phyloP scores from a whole-genome alignment of 805 yeast genomes.

The Blastobotrys robertii region DNA sequence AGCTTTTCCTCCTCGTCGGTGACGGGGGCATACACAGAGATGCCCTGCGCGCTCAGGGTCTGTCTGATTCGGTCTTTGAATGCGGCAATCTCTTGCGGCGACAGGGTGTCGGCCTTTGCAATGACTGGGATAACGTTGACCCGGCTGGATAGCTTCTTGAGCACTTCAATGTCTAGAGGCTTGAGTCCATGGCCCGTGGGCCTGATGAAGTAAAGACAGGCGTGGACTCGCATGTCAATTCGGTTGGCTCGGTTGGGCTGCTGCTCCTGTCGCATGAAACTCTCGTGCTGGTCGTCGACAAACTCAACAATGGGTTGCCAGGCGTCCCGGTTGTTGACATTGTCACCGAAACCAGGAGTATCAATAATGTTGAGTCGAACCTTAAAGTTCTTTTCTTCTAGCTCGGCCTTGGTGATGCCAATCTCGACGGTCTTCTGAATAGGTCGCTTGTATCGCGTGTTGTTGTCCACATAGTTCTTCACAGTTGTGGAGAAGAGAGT shows the following conservation, averaged over 20 bases:
- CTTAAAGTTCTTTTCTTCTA: constrained; percentile 51
- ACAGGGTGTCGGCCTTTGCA: constrained; percentile 70
- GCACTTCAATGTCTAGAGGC: constrained; percentile 60
- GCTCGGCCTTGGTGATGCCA: constrained; percentile 35
- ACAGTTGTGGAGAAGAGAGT: constrained; percentile 55
- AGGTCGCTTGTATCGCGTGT: constrained; percentile 29
- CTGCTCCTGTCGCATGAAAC: constrained; percentile 62
- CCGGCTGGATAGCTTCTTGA: constrained; percentile 59
- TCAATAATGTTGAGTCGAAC: constrained; percentile 57
- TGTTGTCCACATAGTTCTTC: constrained; percentile 34
- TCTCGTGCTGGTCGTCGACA: constrained; percentile 70
- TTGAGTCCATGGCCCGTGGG: constrained; percentile 56
- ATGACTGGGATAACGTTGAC: constrained; percentile 78
- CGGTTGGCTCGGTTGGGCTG: constrained; percentile 51
- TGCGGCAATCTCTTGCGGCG: constrained; percentile 41
- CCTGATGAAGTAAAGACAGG: constrained; percentile 71
- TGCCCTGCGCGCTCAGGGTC: constrained; percentile 44
- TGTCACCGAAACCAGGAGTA: constrained; percentile 71
- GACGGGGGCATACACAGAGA: constrained; percentile 45
- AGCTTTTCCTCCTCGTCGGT: constrained; percentile 26
- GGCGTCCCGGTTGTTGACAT: constrained; percentile 51
- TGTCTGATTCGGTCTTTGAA: constrained; percentile 46
- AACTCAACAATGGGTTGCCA: constrained; percentile 64
- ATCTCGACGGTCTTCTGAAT: constrained; percentile 32
- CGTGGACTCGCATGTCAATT: constrained; percentile 67